phyloP scores from a whole-genome alignment of 192 early-diverging fungal genomes.

The Backusella morwellensis region DNA sequence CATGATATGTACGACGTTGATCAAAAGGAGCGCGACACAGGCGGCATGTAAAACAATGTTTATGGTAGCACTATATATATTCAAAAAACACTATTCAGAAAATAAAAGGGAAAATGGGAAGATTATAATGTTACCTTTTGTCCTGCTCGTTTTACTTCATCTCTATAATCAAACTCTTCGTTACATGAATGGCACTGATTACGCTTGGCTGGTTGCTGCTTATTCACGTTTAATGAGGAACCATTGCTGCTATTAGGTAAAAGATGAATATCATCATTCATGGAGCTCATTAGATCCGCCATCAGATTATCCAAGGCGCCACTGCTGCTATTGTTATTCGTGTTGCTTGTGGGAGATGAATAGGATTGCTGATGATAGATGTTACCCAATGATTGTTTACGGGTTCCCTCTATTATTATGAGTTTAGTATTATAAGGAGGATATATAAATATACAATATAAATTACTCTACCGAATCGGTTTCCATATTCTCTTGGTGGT shows the following conservation, averaged over 20 bases:
- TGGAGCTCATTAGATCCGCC: conserved; percentile 31
- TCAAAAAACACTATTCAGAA: background rate
- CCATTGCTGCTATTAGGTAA: background rate
- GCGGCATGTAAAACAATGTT: conserved; percentile 55
- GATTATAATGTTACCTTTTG: conserved; percentile 13
- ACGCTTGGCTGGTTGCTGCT: background rate
- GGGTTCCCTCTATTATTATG: conserved; percentile 1
- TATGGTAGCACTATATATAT: conserved; percentile 33
- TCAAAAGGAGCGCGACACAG: conserved; percentile 51
- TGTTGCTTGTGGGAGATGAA: background rate
- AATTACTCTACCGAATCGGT: conserved; percentile 12
- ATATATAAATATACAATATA: background rate
- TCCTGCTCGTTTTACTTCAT: conserved; percentile 20
- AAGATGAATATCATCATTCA: conserved; percentile 20
- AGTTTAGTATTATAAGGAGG: background rate
- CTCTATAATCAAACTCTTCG: conserved; percentile 30
- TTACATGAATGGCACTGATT: conserved; percentile 15
- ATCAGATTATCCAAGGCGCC: conserved; percentile 31
- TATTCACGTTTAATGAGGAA: background rate
- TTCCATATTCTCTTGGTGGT: background rate
- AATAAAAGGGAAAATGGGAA: background rate
- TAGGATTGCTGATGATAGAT: background rate
- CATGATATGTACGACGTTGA: conserved; percentile 39
- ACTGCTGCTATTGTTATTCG: conserved; percentile 1
- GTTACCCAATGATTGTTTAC: conserved; percentile 10